Conservation (phyloP, 129 eudicot species). For the Sambucus nigra region DNA sequence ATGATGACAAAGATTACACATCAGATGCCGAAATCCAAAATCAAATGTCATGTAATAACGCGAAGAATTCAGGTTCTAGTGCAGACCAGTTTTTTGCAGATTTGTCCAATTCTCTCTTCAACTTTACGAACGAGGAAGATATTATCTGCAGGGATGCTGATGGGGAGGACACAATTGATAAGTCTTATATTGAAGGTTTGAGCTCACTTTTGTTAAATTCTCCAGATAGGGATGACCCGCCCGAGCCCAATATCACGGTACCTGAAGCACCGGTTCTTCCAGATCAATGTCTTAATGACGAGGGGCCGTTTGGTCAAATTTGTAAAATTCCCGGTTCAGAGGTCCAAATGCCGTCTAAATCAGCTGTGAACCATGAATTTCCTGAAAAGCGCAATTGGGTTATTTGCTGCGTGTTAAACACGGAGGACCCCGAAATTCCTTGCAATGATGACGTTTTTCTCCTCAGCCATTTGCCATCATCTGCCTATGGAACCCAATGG, state of each 20-base stretch:
- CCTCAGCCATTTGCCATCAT: slow-evolving; percentile 20
- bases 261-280: slow-evolving; percentile 5
- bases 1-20: not conserved
- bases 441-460: slow-evolving; percentile 67
- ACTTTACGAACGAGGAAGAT: slow-evolving; percentile 42
- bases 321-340: slow-evolving; percentile 9
- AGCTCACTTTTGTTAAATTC: slow-evolving; percentile 44
- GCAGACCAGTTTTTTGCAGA: slow-evolving; percentile 31
- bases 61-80: slow-evolving; percentile 13
- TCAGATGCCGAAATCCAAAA: slow-evolving; percentile 15
- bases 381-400: slow-evolving; percentile 26
- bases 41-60: slow-evolving; percentile 17
- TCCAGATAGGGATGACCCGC: slow-evolving; percentile 18
- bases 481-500: slow-evolving; percentile 20
- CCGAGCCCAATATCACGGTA: not conserved
- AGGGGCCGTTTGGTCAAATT: slow-evolving; percentile 13
- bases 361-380: slow-evolving; percentile 15
- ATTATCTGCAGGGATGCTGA: slow-evolving; percentile 31
- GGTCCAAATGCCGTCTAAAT: slow-evolving; percentile 14
- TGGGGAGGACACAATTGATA: slow-evolving; percentile 26
- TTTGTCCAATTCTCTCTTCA: slow-evolving; percentile 29
- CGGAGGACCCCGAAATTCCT: slow-evolving; percentile 69
- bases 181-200: slow-evolving; percentile 30
- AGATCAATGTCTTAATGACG: slow-evolving; percentile 9
- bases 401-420: slow-evolving; percentile 54